Conservation (phyloP, 345 rosid genomes). For the Lepidium sativum region DNA sequence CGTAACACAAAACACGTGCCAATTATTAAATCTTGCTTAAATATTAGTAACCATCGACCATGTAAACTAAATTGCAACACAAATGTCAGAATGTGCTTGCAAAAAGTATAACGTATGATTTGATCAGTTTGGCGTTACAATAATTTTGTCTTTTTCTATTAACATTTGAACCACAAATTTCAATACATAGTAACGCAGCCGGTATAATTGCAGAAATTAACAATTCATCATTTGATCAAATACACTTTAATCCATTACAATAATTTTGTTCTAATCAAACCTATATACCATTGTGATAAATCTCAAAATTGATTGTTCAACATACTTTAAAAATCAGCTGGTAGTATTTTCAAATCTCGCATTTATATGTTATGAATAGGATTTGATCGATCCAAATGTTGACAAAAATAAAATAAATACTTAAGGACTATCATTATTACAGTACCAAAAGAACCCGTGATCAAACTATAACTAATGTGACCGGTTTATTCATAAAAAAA, state of each 20-base stretch:
- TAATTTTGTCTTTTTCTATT: too few species aligned
- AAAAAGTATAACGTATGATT: neutral
- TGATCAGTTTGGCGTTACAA: too few species aligned
- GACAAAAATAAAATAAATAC: too few species aligned
- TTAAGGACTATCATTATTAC: neutral
- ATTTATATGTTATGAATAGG: too few species aligned
- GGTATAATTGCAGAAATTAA: too few species aligned
- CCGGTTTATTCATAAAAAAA: neutral
- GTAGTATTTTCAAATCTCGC: too few species aligned
- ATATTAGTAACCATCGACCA: neutral
- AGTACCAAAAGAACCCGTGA: constrained; percentile 6
- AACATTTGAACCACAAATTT: too few species aligned
- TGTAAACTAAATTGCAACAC: neutral
- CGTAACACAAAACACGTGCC: constrained; percentile 1
- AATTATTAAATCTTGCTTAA: neutral
- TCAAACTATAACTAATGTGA: neutral
- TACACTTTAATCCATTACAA: neutral
- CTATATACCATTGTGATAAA: neutral
- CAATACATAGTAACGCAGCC: too few species aligned
- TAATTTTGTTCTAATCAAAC: neutral
- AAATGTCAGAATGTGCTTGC: neutral
- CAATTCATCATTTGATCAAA: too few species aligned
- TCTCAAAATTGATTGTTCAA: neutral
- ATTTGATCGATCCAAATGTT: too few species aligned
- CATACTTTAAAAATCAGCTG: too few species aligned